Evolutionary conservation across 108 stramenopile genomes (phyloP).

Genomic region (Seminavis robusta): DNA sequence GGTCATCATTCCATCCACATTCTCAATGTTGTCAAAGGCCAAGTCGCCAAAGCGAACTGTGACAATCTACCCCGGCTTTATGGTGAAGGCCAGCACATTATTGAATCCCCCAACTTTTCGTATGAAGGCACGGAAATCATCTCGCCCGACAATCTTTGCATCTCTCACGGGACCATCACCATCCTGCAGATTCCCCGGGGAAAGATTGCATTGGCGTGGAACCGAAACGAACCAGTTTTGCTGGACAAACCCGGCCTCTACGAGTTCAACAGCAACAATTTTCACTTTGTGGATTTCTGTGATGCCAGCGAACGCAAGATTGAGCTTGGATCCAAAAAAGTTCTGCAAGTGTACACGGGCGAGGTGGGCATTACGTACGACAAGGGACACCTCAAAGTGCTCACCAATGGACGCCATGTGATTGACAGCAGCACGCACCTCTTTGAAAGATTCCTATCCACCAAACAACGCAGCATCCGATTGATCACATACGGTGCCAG

Average conservation of each 20-base stretch:
- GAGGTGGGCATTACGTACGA: conserved; percentile 27
- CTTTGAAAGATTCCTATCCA: conserved; percentile 26
- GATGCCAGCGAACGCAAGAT: conserved; percentile 20
- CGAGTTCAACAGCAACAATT: conserved; percentile 23
- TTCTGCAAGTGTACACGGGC: conserved; percentile 18
- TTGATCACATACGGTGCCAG: conserved; percentile 10
- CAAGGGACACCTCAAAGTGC: conserved; percentile 15
- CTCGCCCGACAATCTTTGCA: conserved; percentile 10
- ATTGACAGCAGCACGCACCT: conserved; percentile 16
- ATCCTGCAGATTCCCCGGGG: conserved; percentile 21
- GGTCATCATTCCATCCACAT: conserved; percentile 22
- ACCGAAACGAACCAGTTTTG: conserved; percentile 24
- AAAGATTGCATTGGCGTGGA: conserved; percentile 32
- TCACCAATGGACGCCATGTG: conserved; percentile 14
- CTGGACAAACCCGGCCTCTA: conserved; percentile 24
- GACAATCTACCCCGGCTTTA: conserved; percentile 22
- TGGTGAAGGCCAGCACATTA: conserved; percentile 29
- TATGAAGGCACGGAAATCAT: conserved; percentile 17
- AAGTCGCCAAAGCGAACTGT: conserved; percentile 18
- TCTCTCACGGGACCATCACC: conserved; percentile 28
- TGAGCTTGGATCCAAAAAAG: conserved; percentile 18
- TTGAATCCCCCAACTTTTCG: conserved; percentile 18
- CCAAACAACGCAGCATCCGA: conserved; percentile 18
- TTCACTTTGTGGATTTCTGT: conserved; percentile 20
- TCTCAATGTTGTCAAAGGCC: conserved; percentile 19